Conservation (phyloP, 23 red algal species). For the Chondrus crispus region DNA sequence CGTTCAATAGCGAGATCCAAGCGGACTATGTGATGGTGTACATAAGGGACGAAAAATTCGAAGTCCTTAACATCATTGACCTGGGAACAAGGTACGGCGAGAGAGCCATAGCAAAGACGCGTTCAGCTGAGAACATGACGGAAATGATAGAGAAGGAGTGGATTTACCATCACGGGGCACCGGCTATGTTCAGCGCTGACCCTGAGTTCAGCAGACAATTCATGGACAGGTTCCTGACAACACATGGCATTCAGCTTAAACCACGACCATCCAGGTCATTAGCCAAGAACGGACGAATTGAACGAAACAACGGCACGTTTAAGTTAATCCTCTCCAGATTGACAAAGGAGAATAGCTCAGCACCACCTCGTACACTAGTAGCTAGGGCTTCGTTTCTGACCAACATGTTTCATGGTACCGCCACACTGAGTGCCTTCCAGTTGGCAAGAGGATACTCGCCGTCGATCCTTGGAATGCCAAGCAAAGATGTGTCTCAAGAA, state of each 20-base stretch:
- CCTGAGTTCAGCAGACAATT: background rate
- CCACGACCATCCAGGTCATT: background rate
- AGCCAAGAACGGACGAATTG: constrained; percentile 22
- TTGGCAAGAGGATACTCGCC: constrained; percentile 24
- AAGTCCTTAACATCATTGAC: constrained; percentile 26
- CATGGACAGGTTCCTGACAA: background rate
- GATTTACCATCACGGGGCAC: constrained; percentile 31
- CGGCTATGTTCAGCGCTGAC: background rate
- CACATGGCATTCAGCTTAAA: background rate
- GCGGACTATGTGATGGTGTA: constrained; percentile 13
- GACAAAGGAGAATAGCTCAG: background rate
- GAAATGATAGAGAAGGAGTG: background rate
- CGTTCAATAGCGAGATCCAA: constrained; percentile 5
- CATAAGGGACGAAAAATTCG: background rate
- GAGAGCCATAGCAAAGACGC: background rate
- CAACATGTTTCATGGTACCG: constrained; percentile 13
- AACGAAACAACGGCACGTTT: constrained; percentile 32
- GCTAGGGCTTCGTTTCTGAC: constrained; percentile 16
- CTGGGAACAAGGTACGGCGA: background rate
- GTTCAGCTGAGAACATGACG: background rate
- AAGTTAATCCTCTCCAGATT: background rate
- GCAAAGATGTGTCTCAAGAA: background rate
- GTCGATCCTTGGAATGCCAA: background rate
- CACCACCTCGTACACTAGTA: background rate
- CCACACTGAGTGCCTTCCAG: constrained; percentile 10